Base-by-base conservation (phyloP, 2,329 filamentous ascomycete genomes). In the Thielaviopsis ethacetica region DNA sequence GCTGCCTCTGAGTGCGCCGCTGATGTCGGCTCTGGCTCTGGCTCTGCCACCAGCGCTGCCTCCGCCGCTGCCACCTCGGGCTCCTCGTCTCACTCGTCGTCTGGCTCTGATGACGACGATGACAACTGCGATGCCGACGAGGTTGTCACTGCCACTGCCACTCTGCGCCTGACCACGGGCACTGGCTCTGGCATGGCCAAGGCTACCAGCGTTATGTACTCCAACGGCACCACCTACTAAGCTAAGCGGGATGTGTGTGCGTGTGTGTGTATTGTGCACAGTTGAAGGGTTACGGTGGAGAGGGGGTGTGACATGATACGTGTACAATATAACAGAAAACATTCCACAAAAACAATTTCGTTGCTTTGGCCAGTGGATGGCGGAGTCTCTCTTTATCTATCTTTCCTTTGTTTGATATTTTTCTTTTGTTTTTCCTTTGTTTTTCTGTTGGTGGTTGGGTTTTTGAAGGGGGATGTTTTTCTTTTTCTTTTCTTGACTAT, bases 211-310 rank as follows among this genome's bases (percentile, higher is more conserved):
- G 67, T 64, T 56, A 64, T 65, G 61, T 65, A 73, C 61, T 74
- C 62, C 63, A 72, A 72, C 69, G 68, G 67, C 61, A 71, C 71
- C 55, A 62, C 69, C 53, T 62, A 66, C 62, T 69, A 69, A 56
- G 66, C 21, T 27, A 47, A 21, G 10, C 3, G n/a, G 44, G 15
- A 24, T 13, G 44, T 49, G 30, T 22, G 38, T 59, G 41, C 5
- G 22, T 10, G 17, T 30, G 1, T 49, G 15, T 6, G n/a, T 26
- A 44, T 4, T 27, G 26, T 34, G 30, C 6, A 10, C 5, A 34
- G 30, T 34, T 34, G 30, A 34, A 34, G 30, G 30, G 5, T 34
- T 12, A 4, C 30, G 30, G 30, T 9, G 30, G 30, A 34, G 30
- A 34, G 19, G 52, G 24, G 24, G 15, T 51, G n/a, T 49, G 44